Conservation (phyloP, 2,329 filamentous ascomycete genomes). For the Tolypocladium album region DNA sequence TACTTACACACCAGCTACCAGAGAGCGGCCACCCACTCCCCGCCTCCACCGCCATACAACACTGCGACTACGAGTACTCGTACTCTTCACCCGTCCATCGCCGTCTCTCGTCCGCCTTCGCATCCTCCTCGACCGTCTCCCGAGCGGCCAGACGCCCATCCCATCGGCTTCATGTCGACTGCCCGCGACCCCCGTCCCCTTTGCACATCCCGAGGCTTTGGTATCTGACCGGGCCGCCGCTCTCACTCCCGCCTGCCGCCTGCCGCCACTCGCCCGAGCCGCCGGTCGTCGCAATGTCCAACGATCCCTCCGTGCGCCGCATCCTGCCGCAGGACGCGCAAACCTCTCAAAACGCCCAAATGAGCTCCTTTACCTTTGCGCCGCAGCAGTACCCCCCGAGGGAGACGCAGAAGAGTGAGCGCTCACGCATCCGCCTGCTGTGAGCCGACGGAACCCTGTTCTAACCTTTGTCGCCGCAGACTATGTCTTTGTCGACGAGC, state of each 20-base stretch:
- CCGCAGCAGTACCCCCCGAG: slow-evolving; percentile 44
- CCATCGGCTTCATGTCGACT: slow-evolving; percentile 19
- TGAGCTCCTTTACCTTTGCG: slow-evolving; percentile 69
- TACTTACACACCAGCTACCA: background rate
- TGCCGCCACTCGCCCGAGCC: background rate
- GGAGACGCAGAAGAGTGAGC: slow-evolving; percentile 77
- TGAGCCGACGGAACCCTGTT: background rate
- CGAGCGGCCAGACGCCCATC: background rate
- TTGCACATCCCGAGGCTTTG: background rate
- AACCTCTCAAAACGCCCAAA: slow-evolving; percentile 34
- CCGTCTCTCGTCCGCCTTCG: background rate
- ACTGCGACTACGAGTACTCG: no score
- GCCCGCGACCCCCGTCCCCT: background rate
- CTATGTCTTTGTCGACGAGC: slow-evolving; percentile 98
- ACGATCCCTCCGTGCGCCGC: slow-evolving; percentile 48
- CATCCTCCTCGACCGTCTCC: slow-evolving; percentile 3
- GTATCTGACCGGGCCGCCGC: background rate
- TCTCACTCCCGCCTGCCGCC: slow-evolving; percentile 1
- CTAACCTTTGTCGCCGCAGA: slow-evolving; percentile 44
- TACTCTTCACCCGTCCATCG: background rate
- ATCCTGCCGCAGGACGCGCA: slow-evolving; percentile 49
- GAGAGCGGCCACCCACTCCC: background rate
- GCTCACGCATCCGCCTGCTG: background rate
- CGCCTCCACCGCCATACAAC: background rate
- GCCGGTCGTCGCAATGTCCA: slow-evolving; percentile 39